Percentiles rank a stretch among this genome's conserved stretches.
Conservation (phyloP, 192 early-diverging fungal genomes). For the Coemansia asiatica region DNA sequence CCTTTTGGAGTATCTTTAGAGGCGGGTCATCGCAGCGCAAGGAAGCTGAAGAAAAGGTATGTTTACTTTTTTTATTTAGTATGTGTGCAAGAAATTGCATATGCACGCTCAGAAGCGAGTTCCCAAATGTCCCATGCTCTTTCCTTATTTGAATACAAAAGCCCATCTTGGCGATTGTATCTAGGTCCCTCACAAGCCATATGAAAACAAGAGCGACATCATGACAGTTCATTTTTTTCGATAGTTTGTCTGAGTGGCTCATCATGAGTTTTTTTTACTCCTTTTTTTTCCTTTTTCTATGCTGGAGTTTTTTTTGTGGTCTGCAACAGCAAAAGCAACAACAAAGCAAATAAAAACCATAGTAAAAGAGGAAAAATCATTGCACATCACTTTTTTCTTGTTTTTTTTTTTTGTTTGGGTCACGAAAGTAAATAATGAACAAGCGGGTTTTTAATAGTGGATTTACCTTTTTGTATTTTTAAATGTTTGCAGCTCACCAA, state of each 20-base stretch:
- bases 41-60: constrained; percentile 53
- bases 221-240: neutral
- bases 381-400: neutral
- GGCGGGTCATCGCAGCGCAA: constrained; percentile 39
- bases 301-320: neutral
- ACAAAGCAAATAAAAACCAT: neutral
- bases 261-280: neutral
- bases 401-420: neutral
- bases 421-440: neutral
- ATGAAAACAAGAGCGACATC: neutral
- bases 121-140: neutral
- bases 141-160: neutral
- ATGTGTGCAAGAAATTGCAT: neutral
- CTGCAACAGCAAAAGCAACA: no score
- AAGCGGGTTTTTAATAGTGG: no score
- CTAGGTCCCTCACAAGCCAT: no score
- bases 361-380: neutral
- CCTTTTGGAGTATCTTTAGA: constrained; percentile 55
- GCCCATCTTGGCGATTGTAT: no score
- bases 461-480: no score
- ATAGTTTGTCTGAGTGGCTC: neutral
- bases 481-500: neutral
- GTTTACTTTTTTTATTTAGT: neutral
- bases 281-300: neutral
- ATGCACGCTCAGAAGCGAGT: constrained; percentile 5